These are phyloP conservation scores for Flaveria ramosissima DNA, from an alignment of 129 eudicot species.

Conservation along the genomic window DNA sequence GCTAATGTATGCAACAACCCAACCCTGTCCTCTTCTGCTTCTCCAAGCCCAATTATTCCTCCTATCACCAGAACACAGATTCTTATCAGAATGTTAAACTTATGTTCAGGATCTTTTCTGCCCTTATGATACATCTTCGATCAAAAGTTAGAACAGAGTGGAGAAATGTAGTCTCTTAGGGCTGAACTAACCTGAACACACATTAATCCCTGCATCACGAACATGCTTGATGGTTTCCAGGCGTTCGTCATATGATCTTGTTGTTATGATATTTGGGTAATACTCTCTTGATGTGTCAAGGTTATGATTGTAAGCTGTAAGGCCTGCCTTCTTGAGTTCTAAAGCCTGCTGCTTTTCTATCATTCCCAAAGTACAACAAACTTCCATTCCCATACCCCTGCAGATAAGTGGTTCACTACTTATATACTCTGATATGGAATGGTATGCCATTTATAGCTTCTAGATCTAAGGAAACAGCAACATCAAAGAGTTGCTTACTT, in stretches of 20 bases:
- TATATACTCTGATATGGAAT: constrained; percentile 15
- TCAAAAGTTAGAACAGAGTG: constrained; percentile 9
- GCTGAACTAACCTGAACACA: constrained; percentile 76
- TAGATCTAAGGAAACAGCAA: neutral
- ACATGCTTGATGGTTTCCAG: constrained; percentile 84
- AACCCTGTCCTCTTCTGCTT: constrained; percentile 91
- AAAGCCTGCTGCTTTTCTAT: constrained; percentile 93
- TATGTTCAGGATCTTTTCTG: constrained; percentile 1
- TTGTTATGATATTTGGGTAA: constrained; percentile 88
- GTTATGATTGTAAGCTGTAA: constrained; percentile 97
- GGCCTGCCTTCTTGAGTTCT: constrained; percentile 90
- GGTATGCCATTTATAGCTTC: neutral
- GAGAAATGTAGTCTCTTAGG: neutral
- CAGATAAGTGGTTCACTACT: constrained; percentile 19
- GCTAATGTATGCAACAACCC: constrained; percentile 93
- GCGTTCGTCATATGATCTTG: constrained; percentile 91
- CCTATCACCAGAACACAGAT: constrained; percentile 49
- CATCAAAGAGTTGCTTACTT: neutral
- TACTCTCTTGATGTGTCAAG: constrained; percentile 98
- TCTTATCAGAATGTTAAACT: constrained; percentile 3
- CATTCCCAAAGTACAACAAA: constrained; percentile 99
- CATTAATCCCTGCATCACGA: constrained; percentile 98
- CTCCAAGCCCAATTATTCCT: constrained; percentile 97
- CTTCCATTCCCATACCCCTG: constrained; percentile 99
- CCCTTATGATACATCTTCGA: neutral